phyloP scores from a whole-genome alignment of 257 asterid genomes.

The Solanum pennellii region DNA sequence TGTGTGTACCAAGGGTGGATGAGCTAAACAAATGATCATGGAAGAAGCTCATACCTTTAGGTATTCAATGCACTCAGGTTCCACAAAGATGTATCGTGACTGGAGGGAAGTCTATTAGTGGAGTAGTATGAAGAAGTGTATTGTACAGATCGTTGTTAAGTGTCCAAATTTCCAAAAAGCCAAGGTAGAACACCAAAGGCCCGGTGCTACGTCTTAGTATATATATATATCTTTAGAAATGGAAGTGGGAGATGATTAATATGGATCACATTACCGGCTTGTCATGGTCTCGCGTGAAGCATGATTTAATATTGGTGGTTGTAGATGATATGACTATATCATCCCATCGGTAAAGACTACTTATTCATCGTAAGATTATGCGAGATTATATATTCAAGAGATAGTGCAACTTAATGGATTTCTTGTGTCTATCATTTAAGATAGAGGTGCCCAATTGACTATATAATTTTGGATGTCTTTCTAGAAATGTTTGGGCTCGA shows the following conservation, averaged over 20 bases:
- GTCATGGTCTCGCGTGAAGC: no score
- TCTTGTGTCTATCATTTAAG: background rate
- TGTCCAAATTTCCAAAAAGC: no score
- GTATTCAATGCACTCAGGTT: no score
- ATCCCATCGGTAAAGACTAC: background rate
- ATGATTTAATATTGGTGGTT: background rate
- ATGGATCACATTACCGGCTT: background rate
- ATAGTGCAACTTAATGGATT: no score
- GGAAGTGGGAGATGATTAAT: background rate
- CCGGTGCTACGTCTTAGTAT: background rate
- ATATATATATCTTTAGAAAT: no score
- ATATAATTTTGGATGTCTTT: background rate
- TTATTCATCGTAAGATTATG: no score
- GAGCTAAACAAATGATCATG: no score
- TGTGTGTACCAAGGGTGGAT: no score
- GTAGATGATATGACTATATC: background rate
- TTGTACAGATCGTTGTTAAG: background rate
- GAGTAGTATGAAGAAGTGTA: background rate
- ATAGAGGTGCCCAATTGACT: background rate
- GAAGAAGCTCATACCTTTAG: no score
- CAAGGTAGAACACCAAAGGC: background rate
- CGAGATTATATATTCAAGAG: no score
- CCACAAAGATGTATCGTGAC: background rate
- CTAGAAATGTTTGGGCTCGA: background rate
- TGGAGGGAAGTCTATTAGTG: background rate